Evolutionary conservation across 2,329 filamentous ascomycete genomes (phyloP).

Genomic region (Metarhizium anisopliae): DNA sequence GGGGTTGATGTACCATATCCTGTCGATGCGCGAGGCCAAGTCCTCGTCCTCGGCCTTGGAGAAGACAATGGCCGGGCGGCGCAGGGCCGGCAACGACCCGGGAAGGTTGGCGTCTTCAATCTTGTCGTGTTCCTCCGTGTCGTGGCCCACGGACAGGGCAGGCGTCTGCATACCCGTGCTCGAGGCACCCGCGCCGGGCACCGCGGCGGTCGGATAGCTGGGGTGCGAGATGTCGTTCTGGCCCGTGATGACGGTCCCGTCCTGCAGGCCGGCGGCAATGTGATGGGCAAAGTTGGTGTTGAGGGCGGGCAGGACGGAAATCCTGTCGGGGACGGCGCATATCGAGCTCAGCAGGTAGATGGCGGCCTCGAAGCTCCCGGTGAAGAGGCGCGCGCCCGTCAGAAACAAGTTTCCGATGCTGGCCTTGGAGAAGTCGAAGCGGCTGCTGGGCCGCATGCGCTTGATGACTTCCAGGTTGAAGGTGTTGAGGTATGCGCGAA

Average conservation of each 20-base stretch:
- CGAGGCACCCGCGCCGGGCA: conserved; percentile 17
- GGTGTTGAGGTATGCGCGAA: conserved; percentile 67
- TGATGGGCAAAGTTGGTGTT: conserved; percentile 95
- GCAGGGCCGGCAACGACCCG: conserved; percentile 69
- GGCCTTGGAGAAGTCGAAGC: conserved; percentile 69
- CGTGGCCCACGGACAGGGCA: conserved; percentile 27
- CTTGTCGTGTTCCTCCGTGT: conserved; percentile 48
- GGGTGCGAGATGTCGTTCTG: conserved; percentile 92
- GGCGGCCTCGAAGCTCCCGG: conserved; percentile 83
- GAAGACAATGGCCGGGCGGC: conserved; percentile 74
- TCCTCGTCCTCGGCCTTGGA: conserved; percentile 69
- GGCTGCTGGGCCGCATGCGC: conserved; percentile 60
- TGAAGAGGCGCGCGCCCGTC: conserved; percentile 80
- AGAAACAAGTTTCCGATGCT: conserved; percentile 74
- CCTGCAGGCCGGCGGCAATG: conserved; percentile 72
- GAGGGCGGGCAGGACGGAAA: conserved; percentile 78
- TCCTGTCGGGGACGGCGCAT: conserved; percentile 68
- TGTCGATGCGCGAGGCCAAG: conserved; percentile 64
- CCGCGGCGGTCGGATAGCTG: conserved; percentile 48
- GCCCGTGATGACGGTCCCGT: conserved; percentile 74
- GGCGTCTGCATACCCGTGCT: conserved; percentile 19
- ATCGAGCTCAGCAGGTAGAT: conserved; percentile 85
- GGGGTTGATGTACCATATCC: conserved; percentile 96
- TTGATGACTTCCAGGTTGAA: conserved; percentile 74
- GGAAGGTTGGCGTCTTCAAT: conserved; percentile 76